Base-by-base conservation (phyloP, 768 basidiomycete genomes). In the Suillus bovinus region DNA sequence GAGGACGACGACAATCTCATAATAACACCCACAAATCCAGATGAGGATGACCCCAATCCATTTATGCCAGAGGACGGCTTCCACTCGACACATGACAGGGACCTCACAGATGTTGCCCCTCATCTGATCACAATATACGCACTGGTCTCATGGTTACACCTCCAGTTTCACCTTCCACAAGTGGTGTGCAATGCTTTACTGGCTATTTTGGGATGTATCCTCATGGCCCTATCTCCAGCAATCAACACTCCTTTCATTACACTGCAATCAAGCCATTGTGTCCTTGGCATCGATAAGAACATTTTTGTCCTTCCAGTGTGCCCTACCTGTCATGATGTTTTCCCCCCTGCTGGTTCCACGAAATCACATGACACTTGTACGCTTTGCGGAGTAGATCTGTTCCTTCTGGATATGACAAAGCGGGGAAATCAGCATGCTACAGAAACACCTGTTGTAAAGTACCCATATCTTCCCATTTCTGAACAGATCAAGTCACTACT, bases 101-200 rank as follows among this genome's bases (percentile, higher is more conserved):
- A 13, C 22, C 22, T 24, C 5, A 5, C 13, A 2, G 11, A 66
- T 33, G 42, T 71, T 7, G 69, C 72, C 47, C 65, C 64, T 0
- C 66, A 71, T 42, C 56, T 72, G 0, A 64, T 69, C 47, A n/a
- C 64, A 1, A 61, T 72, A 17, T 73, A 74, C 46, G 27, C 68
- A 2, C 33, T 71, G 0, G 68, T 72, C 6, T 41, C 67, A 2
- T 74, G 72, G 73, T 66, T 74, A 2, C 72, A 74, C 53, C 22
- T 68, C 0, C 68, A 70, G 24, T 74, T 65, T 60, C 70, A 72
- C 24, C 65, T 73, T 2, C 66, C 72, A 0, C 71, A 69, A 22
- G 62, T 64, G 7, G 71, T 71, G 6, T 75, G 74, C 44, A 71
- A 65, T 53, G 66, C 70, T 0, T 53, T 73, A 2, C 38, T 74